phyloP scores from a whole-genome alignment of 129 eudicot genomes.

The Scalesia atractyloides region DNA sequence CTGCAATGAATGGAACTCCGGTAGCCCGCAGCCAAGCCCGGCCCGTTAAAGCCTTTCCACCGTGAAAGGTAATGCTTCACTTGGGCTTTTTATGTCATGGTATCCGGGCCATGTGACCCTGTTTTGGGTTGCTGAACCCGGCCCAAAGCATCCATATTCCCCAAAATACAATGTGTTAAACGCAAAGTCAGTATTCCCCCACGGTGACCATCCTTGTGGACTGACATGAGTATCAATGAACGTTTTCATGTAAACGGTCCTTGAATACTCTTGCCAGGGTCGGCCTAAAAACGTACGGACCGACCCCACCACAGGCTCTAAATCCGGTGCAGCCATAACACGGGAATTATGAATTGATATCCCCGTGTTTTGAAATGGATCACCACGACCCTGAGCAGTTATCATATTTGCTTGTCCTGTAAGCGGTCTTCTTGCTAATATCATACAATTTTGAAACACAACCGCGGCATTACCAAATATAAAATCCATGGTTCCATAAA shows the following conservation, averaged over 20 bases:
- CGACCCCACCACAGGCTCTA: conserved; percentile 39
- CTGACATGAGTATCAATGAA: conserved; percentile 48
- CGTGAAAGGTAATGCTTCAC: conserved; percentile 45
- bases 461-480: conserved; percentile 73
- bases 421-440: conserved; percentile 54
- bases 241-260: conserved; percentile 51
- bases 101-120: conserved; percentile 70
- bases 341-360: conserved; percentile 57
- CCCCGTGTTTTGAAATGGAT: conserved; percentile 59
- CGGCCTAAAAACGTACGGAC: conserved; percentile 52
- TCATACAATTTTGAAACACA: conserved; percentile 64
- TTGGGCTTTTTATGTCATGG: conserved; percentile 36
- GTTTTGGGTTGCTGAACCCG: conserved; percentile 46
- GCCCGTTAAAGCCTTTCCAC: conserved; percentile 51
- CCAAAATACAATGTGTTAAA: conserved; percentile 52
- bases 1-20: conserved; percentile 49
- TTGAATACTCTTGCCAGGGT: conserved; percentile 66
- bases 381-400: conserved; percentile 67
- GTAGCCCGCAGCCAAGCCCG: conserved; percentile 58
- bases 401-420: conserved; percentile 42
- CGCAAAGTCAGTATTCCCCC: conserved; percentile 45
- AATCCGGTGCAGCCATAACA: conserved; percentile 53
- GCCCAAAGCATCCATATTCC: conserved; percentile 59
- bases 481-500: conserved; percentile 69
- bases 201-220: conserved; percentile 61